phyloP scores from a whole-genome alignment of 1,284 basidiomycete species.

The Agaricales sp. region DNA sequence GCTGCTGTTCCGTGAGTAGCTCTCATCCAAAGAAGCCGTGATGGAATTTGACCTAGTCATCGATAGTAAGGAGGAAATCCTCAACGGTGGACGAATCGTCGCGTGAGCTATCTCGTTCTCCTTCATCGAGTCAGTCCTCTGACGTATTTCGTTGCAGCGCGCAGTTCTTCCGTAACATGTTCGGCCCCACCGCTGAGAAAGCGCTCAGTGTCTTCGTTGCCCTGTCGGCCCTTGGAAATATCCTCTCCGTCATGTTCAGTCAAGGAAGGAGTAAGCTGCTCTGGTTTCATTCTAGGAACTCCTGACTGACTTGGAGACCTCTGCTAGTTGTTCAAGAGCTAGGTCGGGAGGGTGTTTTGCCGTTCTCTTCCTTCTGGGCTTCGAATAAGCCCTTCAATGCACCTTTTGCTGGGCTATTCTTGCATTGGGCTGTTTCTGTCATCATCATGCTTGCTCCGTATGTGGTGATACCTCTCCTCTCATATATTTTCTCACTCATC shows the following conservation, averaged over 20 bases:
- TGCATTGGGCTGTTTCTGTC: slow-evolving; percentile 43
- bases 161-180: slow-evolving; percentile 59
- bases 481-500: not conserved
- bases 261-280: slow-evolving; percentile 50
- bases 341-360: slow-evolving; percentile 55
- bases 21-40: not conserved
- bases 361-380: slow-evolving; percentile 48
- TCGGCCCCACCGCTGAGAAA: slow-evolving; percentile 44
- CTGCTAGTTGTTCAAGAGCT: slow-evolving; percentile 63
- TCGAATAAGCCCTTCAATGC: slow-evolving; percentile 56
- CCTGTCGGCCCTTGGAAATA: slow-evolving; percentile 50
- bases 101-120: slow-evolving; percentile 12
- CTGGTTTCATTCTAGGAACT: not conserved
- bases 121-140: not conserved
- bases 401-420: slow-evolving; percentile 46
- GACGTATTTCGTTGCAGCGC: slow-evolving; percentile 27
- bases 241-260: slow-evolving; percentile 49
- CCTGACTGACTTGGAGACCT: slow-evolving; percentile 2
- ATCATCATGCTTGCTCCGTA: slow-evolving; percentile 32
- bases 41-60: not conserved
- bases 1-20: slow-evolving; percentile 22
- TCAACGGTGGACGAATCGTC: slow-evolving; percentile 18
- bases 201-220: slow-evolving; percentile 50
- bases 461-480: too few relatives aligned
- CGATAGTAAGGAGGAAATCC: slow-evolving; percentile 17